Evolutionary conservation across 2,329 filamentous ascomycete species (phyloP).

Genomic region (Botrytis pseudocinerea): DNA sequence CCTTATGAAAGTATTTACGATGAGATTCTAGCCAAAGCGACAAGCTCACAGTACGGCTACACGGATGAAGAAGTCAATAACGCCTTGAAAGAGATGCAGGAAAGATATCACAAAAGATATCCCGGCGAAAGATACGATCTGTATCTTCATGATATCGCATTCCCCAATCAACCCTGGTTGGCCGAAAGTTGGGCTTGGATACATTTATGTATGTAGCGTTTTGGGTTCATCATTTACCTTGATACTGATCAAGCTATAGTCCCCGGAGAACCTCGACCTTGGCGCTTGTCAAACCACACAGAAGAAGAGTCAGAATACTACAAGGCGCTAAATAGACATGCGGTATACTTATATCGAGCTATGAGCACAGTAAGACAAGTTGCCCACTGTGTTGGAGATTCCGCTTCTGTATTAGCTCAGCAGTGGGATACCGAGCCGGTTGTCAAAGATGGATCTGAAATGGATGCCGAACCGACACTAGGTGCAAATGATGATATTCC

Average conservation of each 20-base stretch:
- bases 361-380: background rate
- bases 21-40: constrained; percentile 1
- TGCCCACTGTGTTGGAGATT: background rate
- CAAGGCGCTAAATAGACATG: background rate
- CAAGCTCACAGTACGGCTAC: background rate
- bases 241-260: background rate
- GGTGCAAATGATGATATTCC: background rate
- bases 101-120: background rate
- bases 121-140: background rate
- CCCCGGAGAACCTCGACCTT: background rate
- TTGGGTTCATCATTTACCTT: background rate
- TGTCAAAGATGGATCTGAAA: background rate
- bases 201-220: background rate
- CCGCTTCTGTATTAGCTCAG: too few relatives aligned
- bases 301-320: background rate
- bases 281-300: too few relatives aligned
- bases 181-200: background rate
- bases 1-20: background rate
- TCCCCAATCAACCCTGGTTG: background rate
- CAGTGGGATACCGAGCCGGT: background rate
- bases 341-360: background rate
- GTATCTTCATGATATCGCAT: background rate
- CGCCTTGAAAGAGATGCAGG: background rate
- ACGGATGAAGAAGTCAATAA: background rate
- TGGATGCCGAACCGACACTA: background rate